Evolutionary conservation across 257 asterid genomes (phyloP).

Genomic region (Solanum acaule): DNA sequence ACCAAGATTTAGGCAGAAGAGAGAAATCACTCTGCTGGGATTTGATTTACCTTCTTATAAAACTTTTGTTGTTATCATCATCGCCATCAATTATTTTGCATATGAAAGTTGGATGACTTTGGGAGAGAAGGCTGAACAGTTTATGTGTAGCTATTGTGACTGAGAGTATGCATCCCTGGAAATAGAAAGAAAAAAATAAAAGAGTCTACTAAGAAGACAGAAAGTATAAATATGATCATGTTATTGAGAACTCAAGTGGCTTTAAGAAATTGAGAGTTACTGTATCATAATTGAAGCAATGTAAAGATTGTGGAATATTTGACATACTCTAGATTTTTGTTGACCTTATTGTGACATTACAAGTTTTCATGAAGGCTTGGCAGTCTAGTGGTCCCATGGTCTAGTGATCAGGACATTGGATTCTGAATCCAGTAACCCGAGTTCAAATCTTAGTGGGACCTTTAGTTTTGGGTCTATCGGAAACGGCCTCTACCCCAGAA

Average conservation of each 20-base stretch:
- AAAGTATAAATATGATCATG: background rate
- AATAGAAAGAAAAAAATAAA: background rate
- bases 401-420: background rate
- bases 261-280: background rate
- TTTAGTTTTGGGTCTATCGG: background rate
- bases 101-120: background rate
- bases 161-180: background rate
- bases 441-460: background rate
- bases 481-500: fast-evolving
- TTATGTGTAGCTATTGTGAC: background rate
- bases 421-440: background rate
- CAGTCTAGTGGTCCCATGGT: constrained; percentile 5
- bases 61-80: background rate
- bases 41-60: background rate
- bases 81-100: background rate
- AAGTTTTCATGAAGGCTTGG: background rate
- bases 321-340: background rate
- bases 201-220: background rate
- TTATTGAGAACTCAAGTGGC: background rate
- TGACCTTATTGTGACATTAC: background rate
- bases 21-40: background rate
- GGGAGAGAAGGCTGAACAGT: background rate
- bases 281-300: background rate
- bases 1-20: background rate
- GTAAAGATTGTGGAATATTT: background rate